Conservation (phyloP, 2,329 filamentous ascomycete genomes). For the Pseudopithomyces maydicus region DNA sequence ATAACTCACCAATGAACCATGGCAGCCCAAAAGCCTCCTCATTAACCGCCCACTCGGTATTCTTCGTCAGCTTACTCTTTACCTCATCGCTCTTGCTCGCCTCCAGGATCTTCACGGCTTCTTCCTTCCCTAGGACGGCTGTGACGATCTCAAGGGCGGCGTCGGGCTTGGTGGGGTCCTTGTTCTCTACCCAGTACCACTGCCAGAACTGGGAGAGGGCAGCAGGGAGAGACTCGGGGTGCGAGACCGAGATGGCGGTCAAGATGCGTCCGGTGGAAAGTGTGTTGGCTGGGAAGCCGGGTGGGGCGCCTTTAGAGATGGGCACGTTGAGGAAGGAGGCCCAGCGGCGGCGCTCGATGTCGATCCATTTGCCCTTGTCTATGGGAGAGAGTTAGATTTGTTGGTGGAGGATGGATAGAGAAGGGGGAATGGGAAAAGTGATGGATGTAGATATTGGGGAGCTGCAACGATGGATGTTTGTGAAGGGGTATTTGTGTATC, state of each 20-base stretch:
- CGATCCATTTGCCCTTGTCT: constrained; percentile 67
- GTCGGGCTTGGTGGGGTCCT: constrained; percentile 52
- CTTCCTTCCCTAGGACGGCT: constrained; percentile 52
- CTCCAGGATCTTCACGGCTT: constrained; percentile 49
- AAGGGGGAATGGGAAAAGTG: neutral
- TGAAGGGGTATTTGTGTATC: no score
- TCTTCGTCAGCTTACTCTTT: constrained; percentile 54
- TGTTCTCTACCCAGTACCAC: constrained; percentile 58
- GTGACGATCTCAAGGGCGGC: constrained; percentile 52
- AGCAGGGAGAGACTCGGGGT: constrained; percentile 48
- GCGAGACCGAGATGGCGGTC: constrained; percentile 51
- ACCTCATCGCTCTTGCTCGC: constrained; percentile 46
- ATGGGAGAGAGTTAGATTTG: neutral
- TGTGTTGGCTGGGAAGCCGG: constrained; percentile 60
- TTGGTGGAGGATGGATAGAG: constrained; percentile 8
- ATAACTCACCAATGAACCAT: constrained; percentile 55
- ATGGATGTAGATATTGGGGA: neutral
- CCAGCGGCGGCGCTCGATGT: constrained; percentile 60
- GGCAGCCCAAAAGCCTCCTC: constrained; percentile 66
- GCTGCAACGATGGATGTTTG: neutral
- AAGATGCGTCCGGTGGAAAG: constrained; percentile 59
- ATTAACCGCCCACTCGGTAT: constrained; percentile 57
- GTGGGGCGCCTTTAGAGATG: constrained; percentile 50
- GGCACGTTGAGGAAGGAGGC: constrained; percentile 60
- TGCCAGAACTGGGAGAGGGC: constrained; percentile 56